Evolutionary conservation across 306 rosid genomes (phyloP), one percentile per base, ranked within the genome.

Genomic region (Rubus idaeus): DNA sequence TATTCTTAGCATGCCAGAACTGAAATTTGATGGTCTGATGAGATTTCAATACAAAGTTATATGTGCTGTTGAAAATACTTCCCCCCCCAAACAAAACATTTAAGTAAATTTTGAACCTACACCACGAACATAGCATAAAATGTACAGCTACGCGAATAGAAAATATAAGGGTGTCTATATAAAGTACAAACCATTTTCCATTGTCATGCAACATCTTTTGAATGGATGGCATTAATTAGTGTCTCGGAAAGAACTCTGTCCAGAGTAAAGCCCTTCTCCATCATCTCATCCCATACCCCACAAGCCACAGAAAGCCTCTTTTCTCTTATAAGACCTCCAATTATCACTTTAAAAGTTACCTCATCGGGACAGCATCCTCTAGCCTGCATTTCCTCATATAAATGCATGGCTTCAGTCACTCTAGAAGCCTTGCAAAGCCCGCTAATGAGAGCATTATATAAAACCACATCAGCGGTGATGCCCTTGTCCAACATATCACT

Each of bases 231-330:
- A 45, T 78, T 90, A 72, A 89, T 76, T 68, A 95, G 88, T 72
- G 87, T 77, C 79, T 92, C 71, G 23, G 97, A 95, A 73, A 89
- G 75, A 63, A 18, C 80, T 52, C 78, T 70, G 71, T 89, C 97
- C 77, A 95, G 97, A 10, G 92, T 94, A 80, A 88, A 88, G 35
- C 98, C 97, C 76, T 87, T 90, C 86, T 95, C 98, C 98, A 95
- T 95, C 97, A 92, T 95, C 86, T 87, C 91, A 83, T 90, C 97
- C 97, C 98, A 95, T 79, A 94, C 85, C 76, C 82, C 85, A 79
- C 92, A 88, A 50, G 98, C 97, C 78, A 75, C 78, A 8, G 85
- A 78, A 77, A 90, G 80, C 79, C 77, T 87, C 41, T 87, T 87
- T 75, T 76, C 96, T 73, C 73, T 86, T 77, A 92, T 68, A 77